Percentiles rank a stretch among this genome's conserved stretches.
Conservation (phyloP, 345 rosid species). For the Acer yangbiense region DNA sequence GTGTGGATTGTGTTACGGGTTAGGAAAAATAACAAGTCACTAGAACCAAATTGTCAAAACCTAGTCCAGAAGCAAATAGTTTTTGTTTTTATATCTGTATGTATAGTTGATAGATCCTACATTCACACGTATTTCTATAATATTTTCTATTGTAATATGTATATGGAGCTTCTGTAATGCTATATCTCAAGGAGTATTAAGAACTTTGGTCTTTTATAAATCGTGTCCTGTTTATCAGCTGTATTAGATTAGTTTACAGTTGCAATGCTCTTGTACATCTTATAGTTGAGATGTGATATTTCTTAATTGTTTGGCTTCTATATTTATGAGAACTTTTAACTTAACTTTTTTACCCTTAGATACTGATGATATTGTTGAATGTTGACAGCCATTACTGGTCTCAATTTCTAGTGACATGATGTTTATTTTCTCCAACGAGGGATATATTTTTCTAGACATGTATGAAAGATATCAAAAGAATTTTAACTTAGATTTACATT, state of each 20-base stretch:
- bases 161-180: background rate
- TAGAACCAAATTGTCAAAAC: background rate
- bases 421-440: background rate
- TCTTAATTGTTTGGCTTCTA: background rate
- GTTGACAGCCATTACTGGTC: background rate
- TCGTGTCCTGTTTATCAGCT: background rate
- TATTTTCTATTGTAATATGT: background rate
- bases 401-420: background rate
- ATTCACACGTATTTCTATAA: background rate
- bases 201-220: background rate
- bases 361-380: background rate
- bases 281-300: background rate
- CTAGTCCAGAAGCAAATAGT: background rate
- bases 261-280: background rate
- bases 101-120: background rate
- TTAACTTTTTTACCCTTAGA: background rate
- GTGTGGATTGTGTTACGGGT: background rate
- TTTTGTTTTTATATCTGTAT: background rate
- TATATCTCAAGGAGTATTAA: background rate
- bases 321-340: background rate
- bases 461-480: background rate
- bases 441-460: background rate
- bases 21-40: background rate
- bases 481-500: background rate
- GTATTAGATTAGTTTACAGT: background rate